Percentiles rank a stretch among this genome's conserved stretches.
These are phyloP conservation scores for Metschnikowia kofuensis DNA, from an alignment of 805 yeast genomes.

Conservation along the genomic window DNA sequence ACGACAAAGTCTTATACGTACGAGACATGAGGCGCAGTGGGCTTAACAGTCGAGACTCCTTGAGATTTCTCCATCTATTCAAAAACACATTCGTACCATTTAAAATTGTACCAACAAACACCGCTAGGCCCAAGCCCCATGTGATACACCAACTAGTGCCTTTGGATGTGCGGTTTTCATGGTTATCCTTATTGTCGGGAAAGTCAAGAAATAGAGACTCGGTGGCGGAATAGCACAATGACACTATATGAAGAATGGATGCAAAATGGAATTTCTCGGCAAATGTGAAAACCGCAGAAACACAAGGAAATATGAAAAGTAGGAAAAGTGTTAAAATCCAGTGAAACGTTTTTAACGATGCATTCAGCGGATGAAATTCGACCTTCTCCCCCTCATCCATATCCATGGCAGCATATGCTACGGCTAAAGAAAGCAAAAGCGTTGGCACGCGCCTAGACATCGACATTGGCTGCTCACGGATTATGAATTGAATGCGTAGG, in stretches of 20 bases:
- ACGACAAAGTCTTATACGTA: conserved; percentile 44
- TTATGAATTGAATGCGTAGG: background rate
- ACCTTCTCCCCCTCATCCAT: conserved; percentile 27
- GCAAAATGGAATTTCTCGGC: conserved; percentile 45
- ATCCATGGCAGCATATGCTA: conserved; percentile 18
- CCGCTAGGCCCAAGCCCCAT: conserved; percentile 42
- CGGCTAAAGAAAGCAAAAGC: conserved; percentile 1
- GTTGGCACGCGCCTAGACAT: background rate
- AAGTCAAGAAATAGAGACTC: conserved; percentile 60
- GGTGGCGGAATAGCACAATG: conserved; percentile 43
- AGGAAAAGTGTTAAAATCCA: conserved; percentile 54
- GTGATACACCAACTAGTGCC: conserved; percentile 67
- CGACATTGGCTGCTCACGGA: background rate
- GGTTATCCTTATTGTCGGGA: conserved; percentile 57
- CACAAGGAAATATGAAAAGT: conserved; percentile 53
- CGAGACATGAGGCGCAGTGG: conserved; percentile 13
- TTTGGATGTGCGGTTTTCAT: conserved; percentile 64
- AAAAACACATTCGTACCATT: conserved; percentile 49
- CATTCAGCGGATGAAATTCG: conserved; percentile 45
- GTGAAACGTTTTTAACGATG: conserved; percentile 57
- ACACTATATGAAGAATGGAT: conserved; percentile 14
- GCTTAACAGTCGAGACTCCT: conserved; percentile 3
- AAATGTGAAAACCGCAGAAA: conserved; percentile 52
- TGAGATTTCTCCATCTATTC: conserved; percentile 20
- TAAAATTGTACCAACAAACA: conserved; percentile 54